Base-by-base conservation (phyloP, 2,329 filamentous ascomycete species). In the Epichloe elymi region DNA sequence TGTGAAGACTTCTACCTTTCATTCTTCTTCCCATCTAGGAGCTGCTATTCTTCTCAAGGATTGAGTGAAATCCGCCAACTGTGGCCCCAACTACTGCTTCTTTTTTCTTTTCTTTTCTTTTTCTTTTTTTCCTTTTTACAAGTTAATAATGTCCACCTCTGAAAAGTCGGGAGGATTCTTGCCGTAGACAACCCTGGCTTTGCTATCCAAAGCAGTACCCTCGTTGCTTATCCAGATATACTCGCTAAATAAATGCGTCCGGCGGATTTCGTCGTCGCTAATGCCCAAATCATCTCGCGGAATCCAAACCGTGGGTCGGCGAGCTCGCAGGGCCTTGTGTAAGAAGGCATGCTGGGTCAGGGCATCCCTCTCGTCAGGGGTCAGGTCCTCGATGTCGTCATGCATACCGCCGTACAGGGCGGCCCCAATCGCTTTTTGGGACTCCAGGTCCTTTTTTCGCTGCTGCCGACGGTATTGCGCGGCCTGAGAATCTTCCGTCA, bases 211-310 rank as follows among this genome's bases (percentile, higher is more conserved):
- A 10, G 88, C 86, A 19, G 91, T 89, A 53, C 89, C 89, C 64
- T 94, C 86, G 65, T 96, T 96, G 60, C 87, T 95, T 63, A 97
- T 89, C 86, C 89, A 95, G 49, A 97, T 85, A 55, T 81, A 75
- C 53, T 86, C 80, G 62, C 84, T 91, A 64, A 89, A 86, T 46
- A 76, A 74, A 56, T 83, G 77, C 6, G 89, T 95, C 37, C 86
- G 76, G 61, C 76, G 75, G 43, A 97, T 85, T 70, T 98, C 93
- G 58, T 97, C 91, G 59, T 95, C 88, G 57, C 86, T 89, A 52
- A 98, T 79, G 5, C 93, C 93, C 5, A 97, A 68, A 57, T 93
- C 86, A 62, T 98, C 93, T 11, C 85, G 80, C 0, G 93, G 93
- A 43, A 98, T 87, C 93, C 93, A 98, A 26, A 98, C 83, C 0